Base-by-base conservation (phyloP, 2,329 filamentous ascomycete species). In the Alternaria infectoria region DNA sequence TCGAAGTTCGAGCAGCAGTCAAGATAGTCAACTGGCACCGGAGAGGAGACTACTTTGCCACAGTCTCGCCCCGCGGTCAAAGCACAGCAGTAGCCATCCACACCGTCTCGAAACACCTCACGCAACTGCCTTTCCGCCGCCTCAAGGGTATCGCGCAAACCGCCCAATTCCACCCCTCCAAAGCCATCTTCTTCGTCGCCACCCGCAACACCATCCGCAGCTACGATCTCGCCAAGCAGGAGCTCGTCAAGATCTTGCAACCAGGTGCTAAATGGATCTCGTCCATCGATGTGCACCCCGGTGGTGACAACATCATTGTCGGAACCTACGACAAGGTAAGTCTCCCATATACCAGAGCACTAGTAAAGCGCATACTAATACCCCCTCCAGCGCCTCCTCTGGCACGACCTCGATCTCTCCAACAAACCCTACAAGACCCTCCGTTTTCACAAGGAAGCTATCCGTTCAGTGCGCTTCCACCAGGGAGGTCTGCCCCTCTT, bases 231-330 rank as follows among this genome's bases (percentile, higher is more conserved):
- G 91, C 95, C 69, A 90, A 90, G 73, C 93, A 97, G 78, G 92
- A 96, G 75, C 88, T 99, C 32, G 87, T 97, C 80, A 97, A 97
- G 84, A 93, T 96, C 62, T 84, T 99, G 62, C 93, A 97, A 77
- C 96, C 96, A 0, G 96, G 96, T 74, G 94, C 95, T 4, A 90
- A 94, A 68, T 93, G 94, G 93, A 97, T 99, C 72, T 96, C 92
- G 2, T 93, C 90, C 15, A 95, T 99, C 72, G 94, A 97, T 74
- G 88, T 99, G 47, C 96, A 99, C 80, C 91, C 94, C 0, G 92
- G 92, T 17, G 96, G 96, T 49, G 94, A 97, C 82, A 97, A 99
- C 77, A 82, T 99, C 59, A 92, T 98, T 62, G 93, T 97, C 11
- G 93, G 94, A 47, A 96, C 93, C 1, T 99, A 98, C 82, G 96